A percentile compares a stretch with the other conserved stretches of the same genome.
Evolutionary conservation across 108 stramenopile species (phyloP).

Genomic region (Parietichytrium sp.): DNA sequence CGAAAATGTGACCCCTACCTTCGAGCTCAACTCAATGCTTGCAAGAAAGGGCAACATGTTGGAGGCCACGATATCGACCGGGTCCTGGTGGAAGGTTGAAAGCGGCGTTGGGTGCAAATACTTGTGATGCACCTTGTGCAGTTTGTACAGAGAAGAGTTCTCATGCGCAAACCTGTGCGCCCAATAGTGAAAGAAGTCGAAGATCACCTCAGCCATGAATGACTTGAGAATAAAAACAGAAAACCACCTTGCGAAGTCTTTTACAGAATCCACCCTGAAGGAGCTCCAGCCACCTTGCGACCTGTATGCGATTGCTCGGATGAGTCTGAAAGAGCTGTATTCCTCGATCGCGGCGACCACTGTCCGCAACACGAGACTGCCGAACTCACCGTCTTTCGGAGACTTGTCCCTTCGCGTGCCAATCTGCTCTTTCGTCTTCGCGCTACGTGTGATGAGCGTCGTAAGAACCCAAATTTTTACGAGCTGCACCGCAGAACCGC

Average conservation of each 20-base stretch:
- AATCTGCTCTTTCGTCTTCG: too few species aligned
- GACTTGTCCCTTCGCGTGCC: too few species aligned
- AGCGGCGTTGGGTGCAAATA: constrained; percentile 30
- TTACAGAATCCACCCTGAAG: too few species aligned
- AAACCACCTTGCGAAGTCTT: background rate
- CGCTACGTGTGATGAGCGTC: too few species aligned
- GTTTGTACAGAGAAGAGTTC: background rate
- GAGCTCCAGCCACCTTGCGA: too few species aligned
- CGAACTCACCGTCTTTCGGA: too few species aligned
- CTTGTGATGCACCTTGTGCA: background rate
- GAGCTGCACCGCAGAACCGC: too few species aligned
- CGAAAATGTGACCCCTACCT: background rate
- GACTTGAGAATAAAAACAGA: constrained; percentile 17
- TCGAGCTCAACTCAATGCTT: background rate
- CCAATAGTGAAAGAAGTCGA: constrained; percentile 36
- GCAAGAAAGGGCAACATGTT: constrained; percentile 7
- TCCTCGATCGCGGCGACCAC: too few species aligned
- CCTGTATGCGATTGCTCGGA: too few species aligned
- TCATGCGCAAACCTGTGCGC: constrained; percentile 2
- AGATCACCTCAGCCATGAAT: background rate
- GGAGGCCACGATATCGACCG: background rate
- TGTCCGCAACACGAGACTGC: too few species aligned
- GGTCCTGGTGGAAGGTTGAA: background rate
- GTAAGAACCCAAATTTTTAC: too few species aligned
- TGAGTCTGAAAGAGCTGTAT: too few species aligned